phyloP scores from a whole-genome alignment of 805 yeast genomes.

The Myxozyma kluyveri region DNA sequence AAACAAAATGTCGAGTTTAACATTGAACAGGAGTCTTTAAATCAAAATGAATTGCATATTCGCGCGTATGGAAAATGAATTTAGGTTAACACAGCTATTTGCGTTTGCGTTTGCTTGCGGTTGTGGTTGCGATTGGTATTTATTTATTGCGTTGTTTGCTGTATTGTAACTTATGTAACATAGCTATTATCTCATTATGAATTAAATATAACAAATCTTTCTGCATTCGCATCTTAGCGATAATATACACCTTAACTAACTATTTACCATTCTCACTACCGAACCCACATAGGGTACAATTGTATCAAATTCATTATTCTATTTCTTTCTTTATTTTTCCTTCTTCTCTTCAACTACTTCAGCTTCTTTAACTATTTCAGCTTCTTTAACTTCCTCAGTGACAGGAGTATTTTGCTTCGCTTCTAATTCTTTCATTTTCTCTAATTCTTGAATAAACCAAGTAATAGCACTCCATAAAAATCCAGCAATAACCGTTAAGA shows the following conservation, averaged over 20 bases:
- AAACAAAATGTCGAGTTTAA: background rate
- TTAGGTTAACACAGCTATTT: conserved; percentile 6
- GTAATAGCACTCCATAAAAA: conserved; percentile 75
- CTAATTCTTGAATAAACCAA: conserved; percentile 54
- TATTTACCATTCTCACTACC: background rate
- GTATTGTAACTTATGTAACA: too few species aligned
- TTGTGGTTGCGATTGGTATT: background rate
- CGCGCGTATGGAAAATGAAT: too few species aligned
- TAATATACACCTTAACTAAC: background rate
- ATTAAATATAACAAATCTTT: background rate
- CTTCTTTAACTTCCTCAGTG: conserved; percentile 21
- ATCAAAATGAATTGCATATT: background rate
- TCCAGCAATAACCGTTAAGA: conserved; percentile 54
- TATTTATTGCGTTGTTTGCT: too few species aligned
- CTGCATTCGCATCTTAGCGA: background rate
- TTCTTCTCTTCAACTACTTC: conserved; percentile 19
- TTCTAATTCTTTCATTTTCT: conserved; percentile 26
- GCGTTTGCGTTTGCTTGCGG: background rate
- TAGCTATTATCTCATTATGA: too few species aligned
- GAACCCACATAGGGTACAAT: too few species aligned
- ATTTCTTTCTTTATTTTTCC: conserved; percentile 13
- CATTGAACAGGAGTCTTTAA: background rate
- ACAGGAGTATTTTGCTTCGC: conserved; percentile 32
- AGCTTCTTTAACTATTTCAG: conserved; percentile 17
- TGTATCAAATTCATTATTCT: too few species aligned